phyloP scores from a whole-genome alignment of 2,329 filamentous ascomycete genomes.

The Epichloe scottii region DNA sequence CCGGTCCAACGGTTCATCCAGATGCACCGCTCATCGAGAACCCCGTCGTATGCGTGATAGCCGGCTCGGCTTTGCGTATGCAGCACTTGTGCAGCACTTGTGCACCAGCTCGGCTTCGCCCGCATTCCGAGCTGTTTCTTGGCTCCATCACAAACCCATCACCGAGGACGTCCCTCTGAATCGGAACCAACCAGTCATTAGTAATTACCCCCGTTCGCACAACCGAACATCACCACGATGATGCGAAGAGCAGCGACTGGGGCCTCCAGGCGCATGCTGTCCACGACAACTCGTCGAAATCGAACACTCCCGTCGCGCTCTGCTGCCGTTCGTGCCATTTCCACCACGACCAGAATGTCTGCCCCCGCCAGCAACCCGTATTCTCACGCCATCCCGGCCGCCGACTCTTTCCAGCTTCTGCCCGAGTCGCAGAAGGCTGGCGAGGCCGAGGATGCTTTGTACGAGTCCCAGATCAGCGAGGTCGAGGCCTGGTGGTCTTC shows the following conservation, averaged over 20 bases:
- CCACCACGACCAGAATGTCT: conserved; percentile 20
- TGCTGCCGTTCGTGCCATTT: conserved; percentile 18
- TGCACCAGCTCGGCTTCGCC: neutral
- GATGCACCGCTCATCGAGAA: neutral
- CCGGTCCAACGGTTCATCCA: conserved; percentile 11
- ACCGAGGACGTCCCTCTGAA: neutral
- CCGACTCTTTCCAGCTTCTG: conserved; percentile 78
- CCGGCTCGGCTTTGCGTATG: neutral
- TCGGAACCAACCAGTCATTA: no score
- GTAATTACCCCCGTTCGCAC: no score
- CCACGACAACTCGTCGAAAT: conserved; percentile 10
- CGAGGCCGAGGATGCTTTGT: conserved; percentile 70
- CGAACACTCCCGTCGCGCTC: conserved; percentile 7
- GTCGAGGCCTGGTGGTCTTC: conserved; percentile 86
- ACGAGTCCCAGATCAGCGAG: conserved; percentile 70
- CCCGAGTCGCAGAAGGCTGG: conserved; percentile 67
- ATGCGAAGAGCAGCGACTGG: conserved; percentile 21
- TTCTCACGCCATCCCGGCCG: conserved; percentile 26
- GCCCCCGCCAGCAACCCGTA: conserved; percentile 14
- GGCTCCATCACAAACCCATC: neutral
- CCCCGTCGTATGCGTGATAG: neutral
- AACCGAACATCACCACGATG: conserved; percentile 10
- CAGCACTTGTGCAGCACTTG: no score
- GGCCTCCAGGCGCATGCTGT: conserved; percentile 16
- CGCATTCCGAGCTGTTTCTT: neutral